phyloP scores from a whole-genome alignment of 1,284 basidiomycete genomes.

The Pseudozyma sp. region DNA sequence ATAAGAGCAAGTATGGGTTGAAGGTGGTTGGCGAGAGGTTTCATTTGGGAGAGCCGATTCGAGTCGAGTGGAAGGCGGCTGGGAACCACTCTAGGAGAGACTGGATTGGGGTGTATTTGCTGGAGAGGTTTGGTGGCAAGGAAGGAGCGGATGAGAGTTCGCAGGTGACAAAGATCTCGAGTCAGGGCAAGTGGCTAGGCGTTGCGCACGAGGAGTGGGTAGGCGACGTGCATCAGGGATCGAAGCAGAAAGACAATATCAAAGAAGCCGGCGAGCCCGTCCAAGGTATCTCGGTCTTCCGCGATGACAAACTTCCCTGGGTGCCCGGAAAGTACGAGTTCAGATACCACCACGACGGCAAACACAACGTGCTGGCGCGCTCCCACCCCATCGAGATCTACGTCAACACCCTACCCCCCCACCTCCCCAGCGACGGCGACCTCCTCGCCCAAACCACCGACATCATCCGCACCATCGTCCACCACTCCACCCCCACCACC shows the following conservation, averaged over 20 bases:
- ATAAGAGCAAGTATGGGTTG: conserved; percentile 49
- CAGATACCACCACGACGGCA: conserved; percentile 73
- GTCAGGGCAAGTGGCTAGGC: conserved; percentile 90
- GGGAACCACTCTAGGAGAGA: conserved; percentile 88
- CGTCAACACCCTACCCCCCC: conserved; percentile 76
- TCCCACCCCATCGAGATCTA: conserved; percentile 87
- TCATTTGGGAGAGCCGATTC: conserved; percentile 90
- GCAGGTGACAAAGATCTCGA: conserved; percentile 79
- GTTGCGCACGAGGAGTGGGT: conserved; percentile 93
- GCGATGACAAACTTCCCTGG: conserved; percentile 79
- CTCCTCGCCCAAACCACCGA: conserved; percentile 73
- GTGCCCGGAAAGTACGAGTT: conserved; percentile 87
- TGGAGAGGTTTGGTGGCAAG: conserved; percentile 45
- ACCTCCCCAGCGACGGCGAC: conserved; percentile 69
- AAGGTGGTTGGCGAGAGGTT: conserved; percentile 71
- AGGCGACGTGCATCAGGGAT: conserved; percentile 74
- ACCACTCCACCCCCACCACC: conserved; percentile 16
- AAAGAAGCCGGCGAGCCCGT: neutral
- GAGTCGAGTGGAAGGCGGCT: conserved; percentile 87
- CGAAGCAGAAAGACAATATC: conserved; percentile 2
- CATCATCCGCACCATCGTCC: conserved; percentile 77
- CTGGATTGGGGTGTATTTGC: conserved; percentile 90
- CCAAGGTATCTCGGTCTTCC: conserved; percentile 58
- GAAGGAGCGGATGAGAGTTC: conserved; percentile 30
- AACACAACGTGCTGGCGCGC: conserved; percentile 91